These are phyloP conservation scores for Apiospora kogelbergensis DNA, from an alignment of 2,329 filamentous ascomycete species.

Conservation along the genomic window DNA sequence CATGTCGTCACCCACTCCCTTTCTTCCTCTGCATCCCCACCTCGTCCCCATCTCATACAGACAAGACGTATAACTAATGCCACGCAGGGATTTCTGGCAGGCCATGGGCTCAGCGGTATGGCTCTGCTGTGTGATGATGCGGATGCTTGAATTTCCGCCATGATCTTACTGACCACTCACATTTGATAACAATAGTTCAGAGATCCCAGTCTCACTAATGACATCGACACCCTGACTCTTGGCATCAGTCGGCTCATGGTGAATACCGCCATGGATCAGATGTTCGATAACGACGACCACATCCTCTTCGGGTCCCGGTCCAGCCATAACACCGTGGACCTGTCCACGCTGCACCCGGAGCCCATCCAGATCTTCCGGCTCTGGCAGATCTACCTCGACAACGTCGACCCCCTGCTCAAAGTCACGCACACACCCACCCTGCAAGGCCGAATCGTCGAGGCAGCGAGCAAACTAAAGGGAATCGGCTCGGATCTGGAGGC, in stretches of 20 bases:
- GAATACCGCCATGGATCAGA: background rate
- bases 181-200: background rate
- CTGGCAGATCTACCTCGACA: slow-evolving; percentile 60
- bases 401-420: slow-evolving; percentile 59
- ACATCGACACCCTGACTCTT: background rate
- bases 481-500: slow-evolving; percentile 47
- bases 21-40: too few species aligned
- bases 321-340: background rate
- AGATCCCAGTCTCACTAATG: background rate
- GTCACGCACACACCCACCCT: slow-evolving; percentile 56
- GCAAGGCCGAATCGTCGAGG: slow-evolving; percentile 52
- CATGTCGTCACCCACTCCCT: background rate
- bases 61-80: background rate
- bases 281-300: background rate
- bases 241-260: background rate
- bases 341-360: slow-evolving; percentile 44
- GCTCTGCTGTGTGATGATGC: background rate
- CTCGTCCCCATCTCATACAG: too few species aligned
- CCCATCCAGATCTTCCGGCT: slow-evolving; percentile 45
- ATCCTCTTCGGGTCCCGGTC: background rate
- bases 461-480: slow-evolving; percentile 39
- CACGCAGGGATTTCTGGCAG: background rate
- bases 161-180: background rate
- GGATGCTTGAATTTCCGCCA: background rate
- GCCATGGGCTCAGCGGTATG: slow-evolving; percentile 1